Conservation (phyloP, 805 yeast species). For the Kazachstania viticola region DNA sequence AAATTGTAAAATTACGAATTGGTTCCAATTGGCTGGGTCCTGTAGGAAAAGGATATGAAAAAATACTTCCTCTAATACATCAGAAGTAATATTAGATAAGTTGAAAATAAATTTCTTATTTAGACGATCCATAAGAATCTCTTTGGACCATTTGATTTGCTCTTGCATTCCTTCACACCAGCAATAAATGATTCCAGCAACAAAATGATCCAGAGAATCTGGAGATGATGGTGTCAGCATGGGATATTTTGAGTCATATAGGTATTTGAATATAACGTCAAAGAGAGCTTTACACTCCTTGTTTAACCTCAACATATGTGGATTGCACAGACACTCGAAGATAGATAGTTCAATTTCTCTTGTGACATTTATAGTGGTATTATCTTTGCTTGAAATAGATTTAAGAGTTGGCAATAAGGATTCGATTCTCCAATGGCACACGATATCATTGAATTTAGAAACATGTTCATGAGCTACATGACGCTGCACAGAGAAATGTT, state of each 20-base stretch:
- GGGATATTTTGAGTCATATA: conserved; percentile 21
- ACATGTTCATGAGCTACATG: conserved; percentile 35
- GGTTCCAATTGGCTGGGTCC: conserved; percentile 37
- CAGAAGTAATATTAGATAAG: conserved; percentile 21
- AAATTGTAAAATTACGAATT: conserved; percentile 18
- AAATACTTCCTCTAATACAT: conserved; percentile 45
- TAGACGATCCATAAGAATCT: conserved; percentile 17
- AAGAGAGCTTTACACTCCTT: conserved; percentile 28
- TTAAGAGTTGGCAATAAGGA: conserved; percentile 14
- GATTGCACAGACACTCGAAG: conserved; percentile 41
- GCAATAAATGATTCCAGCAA: conserved; percentile 45
- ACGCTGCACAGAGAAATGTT: conserved; percentile 41
- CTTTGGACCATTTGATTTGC: conserved; percentile 40
- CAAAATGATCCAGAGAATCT: conserved; percentile 9
- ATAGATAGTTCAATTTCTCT: conserved; percentile 22
- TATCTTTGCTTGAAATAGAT: conserved; percentile 14
- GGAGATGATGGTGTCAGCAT: conserved; percentile 14
- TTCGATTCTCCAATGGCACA: conserved; percentile 27
- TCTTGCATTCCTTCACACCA: conserved; percentile 41
- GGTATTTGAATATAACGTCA: conserved; percentile 26
- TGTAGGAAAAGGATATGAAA: conserved; percentile 42
- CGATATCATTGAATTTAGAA: conserved; percentile 25
- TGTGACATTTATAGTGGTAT: conserved; percentile 13
- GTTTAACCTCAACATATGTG: conserved; percentile 35
- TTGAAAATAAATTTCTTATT: conserved; percentile 5